Base-by-base conservation (phyloP, 257 asterid species). In the Verbena officinalis region DNA sequence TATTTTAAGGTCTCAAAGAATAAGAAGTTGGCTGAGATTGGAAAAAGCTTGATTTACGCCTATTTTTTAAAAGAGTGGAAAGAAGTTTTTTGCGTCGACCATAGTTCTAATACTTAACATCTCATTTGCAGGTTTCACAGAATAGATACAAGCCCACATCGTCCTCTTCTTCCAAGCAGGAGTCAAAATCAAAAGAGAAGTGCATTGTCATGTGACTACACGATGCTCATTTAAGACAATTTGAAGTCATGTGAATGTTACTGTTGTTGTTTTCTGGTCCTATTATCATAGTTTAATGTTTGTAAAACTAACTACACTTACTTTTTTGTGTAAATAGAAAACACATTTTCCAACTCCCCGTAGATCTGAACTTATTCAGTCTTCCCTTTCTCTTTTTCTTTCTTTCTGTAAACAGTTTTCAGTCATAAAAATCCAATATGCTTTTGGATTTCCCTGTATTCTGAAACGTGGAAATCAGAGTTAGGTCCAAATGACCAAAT, bases 121-220 rank as follows among this genome's bases (percentile, higher is more conserved):
- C 7, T 33, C 65, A n/a, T n/a, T n/a, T 78, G 71, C 81, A 87
- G 95, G 90, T 77, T 36, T 56, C 88, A 52, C 85, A 78, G 76
- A 77, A 15, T 33, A 73, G 77, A 46, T 61, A 63, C 59, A 49
- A 63, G 57, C 46, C 80, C 13, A 2, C 10, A 7, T n/a, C n/a
- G n/a, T 21, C 59, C 49, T 22, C 60, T 8, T 23, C 81, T 12
- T 24, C 88, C 15, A 82, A 69, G 78, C 84, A 64, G 64, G 92
- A 84, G 27, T 16, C 81, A 1, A 84, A 84, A 60, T 75, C 80
- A 15, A 84, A 81, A 73, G 87, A 82, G 39, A 84, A 75, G 78
- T 87, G 95, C 67, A 64, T 59, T 60, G 55, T 87, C 71, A 79
- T 85, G 93, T 88, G 77, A 84, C 13, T 21, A 21, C 42, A 44